A percentile compares a stretch with the other conserved stretches of the same genome.
Evolutionary conservation across 805 yeast genomes (phyloP).

Genomic region (Pichia deserticola): DNA sequence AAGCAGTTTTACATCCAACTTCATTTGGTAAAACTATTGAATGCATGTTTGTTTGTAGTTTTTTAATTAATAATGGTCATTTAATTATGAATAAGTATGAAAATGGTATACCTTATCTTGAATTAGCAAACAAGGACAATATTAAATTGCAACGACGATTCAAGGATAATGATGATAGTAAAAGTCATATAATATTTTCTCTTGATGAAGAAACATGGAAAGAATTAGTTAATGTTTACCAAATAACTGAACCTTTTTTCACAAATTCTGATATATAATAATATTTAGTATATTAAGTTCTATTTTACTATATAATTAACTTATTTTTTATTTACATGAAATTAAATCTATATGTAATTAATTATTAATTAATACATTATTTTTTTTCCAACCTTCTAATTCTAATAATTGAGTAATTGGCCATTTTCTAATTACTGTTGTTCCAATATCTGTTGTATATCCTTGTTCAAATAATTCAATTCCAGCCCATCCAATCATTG

Average conservation of each 20-base stretch:
- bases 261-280: background rate
- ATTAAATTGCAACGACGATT: slow-evolving; percentile 18
- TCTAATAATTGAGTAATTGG: slow-evolving; percentile 49
- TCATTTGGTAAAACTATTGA: slow-evolving; percentile 78
- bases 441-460: slow-evolving; percentile 42
- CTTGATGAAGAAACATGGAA: slow-evolving; percentile 65
- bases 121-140: slow-evolving; percentile 18
- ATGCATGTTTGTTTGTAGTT: slow-evolving; percentile 76
- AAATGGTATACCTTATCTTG: slow-evolving; percentile 31
- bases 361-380: background rate
- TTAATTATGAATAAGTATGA: slow-evolving; percentile 46
- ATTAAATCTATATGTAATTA: too few species aligned
- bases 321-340: background rate
- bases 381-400: slow-evolving; percentile 44
- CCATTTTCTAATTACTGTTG: slow-evolving; percentile 77
- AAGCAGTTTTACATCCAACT: slow-evolving; percentile 64
- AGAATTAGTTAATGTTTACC: slow-evolving; percentile 42
- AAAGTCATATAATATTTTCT: slow-evolving; percentile 65
- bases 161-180: slow-evolving; percentile 19
- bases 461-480: slow-evolving; percentile 69
- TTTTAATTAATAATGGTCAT: slow-evolving; percentile 67
- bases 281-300: background rate
- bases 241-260: slow-evolving; percentile 47
- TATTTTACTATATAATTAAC: background rate
- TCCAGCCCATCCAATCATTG: slow-evolving; percentile 98